Evolutionary conservation across 2,329 filamentous ascomycete genomes (phyloP), one percentile per base, ranked within the genome.

Genomic region (Leptodontidium sp.): DNA sequence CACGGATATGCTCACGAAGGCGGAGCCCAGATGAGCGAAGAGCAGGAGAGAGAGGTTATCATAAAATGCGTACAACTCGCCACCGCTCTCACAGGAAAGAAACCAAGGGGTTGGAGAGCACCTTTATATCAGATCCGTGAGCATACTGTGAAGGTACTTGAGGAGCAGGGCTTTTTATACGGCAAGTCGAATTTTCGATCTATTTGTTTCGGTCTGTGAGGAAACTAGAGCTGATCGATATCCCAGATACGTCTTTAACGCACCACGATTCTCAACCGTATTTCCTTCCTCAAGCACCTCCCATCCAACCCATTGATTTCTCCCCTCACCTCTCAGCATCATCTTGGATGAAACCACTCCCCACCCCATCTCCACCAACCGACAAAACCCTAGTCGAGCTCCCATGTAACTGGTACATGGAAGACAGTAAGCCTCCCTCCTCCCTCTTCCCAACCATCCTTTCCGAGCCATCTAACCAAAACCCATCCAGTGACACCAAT

Each of bases 261-360:
- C 83, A 85, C 70, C 81, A 85, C 73, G 84, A 86, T 68, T 83
- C 82, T 63, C 78, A 79, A 52, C 84, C 84, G 0, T 86, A 85
- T 76, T 83, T 81, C 69, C 73, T 86, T 0, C 84, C 84, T 2
- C 73, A 69, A 12, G 64, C 78, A 40, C 79, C 81, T 1, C 77
- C 80, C 0, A 83, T 85, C 55, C 62, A 73, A 38, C 77, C 79
- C 4, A 82, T 83, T 6, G 76, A 80, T 53, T 85, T 82, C 77
- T 75, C 74, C 1, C 73, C 78, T 0, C 61, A 76, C 1, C 35
- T 70, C n/a, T 68, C 71, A 24, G 77, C 78, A 0, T 78, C 78
- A 17, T 81, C 82, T 29, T 85, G 83, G 83, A 84, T 85, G 82
- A 79, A 82, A 45, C 84, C 77, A 8, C 72, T 76, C 77, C 7